Percentiles rank a stretch among this genome's conserved stretches.
phyloP scores from a whole-genome alignment of 2,329 filamentous ascomycete species.

The Fusarium camptoceras region DNA sequence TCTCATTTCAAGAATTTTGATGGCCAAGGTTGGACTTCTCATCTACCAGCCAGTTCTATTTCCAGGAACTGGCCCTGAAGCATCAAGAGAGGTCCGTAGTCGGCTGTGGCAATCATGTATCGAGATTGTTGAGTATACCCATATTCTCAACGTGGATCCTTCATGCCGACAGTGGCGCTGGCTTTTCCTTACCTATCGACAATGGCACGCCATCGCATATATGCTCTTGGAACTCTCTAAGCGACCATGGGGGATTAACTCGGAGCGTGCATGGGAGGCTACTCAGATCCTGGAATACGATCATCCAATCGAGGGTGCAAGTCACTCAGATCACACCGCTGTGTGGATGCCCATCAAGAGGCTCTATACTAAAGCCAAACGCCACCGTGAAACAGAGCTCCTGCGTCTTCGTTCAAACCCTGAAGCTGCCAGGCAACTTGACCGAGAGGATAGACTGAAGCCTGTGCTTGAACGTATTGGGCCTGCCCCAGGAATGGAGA shows the following conservation, averaged over 20 bases:
- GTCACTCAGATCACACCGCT: constrained; percentile 30
- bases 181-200: constrained; percentile 32
- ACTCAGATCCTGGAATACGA: constrained; percentile 38
- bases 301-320: constrained; percentile 30
- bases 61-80: constrained; percentile 32
- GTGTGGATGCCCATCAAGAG: constrained; percentile 38
- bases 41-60: constrained; percentile 38
- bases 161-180: constrained; percentile 36
- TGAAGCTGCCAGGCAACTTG: constrained; percentile 29
- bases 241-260: constrained; percentile 32
- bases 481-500: constrained; percentile 38
- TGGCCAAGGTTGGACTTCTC: constrained; percentile 37
- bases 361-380: constrained; percentile 34
- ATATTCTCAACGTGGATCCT: constrained; percentile 37
- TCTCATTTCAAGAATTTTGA: constrained; percentile 32
- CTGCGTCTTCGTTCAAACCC: constrained; percentile 27
- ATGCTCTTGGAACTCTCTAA: constrained; percentile 36
- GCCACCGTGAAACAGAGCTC: constrained; percentile 29
- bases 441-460: constrained; percentile 35
- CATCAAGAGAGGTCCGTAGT: constrained; percentile 29
- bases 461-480: constrained; percentile 36
- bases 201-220: constrained; percentile 39
- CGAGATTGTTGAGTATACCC: constrained; percentile 37
- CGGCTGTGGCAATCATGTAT: constrained; percentile 39
- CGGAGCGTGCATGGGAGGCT: constrained; percentile 38